These are phyloP conservation scores for Acacia pycnantha DNA, from an alignment of 331 rosid genomes.

Conservation along the genomic window DNA sequence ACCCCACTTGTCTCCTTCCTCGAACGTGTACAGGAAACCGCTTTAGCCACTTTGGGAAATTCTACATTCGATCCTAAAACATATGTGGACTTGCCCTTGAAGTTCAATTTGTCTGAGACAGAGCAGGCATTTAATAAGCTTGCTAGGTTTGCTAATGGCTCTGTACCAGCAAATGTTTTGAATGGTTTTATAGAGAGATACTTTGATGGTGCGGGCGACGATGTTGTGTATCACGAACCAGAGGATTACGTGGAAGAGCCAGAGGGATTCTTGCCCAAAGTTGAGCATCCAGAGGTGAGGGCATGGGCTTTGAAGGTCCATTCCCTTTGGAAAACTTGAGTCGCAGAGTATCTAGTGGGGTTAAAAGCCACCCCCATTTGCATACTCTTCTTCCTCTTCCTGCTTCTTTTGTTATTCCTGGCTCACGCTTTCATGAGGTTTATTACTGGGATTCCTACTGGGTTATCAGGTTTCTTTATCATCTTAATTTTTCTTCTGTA, in stretches of 20 bases:
- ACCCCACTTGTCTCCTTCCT: constrained; percentile 61
- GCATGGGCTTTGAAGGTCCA: constrained; percentile 66
- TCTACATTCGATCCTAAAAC: constrained; percentile 51
- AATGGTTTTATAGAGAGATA: constrained; percentile 25
- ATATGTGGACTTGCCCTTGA: constrained; percentile 60
- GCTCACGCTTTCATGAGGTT: constrained; percentile 63
- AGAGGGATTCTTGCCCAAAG: constrained; percentile 51
- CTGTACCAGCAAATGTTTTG: constrained; percentile 33
- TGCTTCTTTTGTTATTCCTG: constrained; percentile 45
- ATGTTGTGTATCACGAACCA: constrained; percentile 43
- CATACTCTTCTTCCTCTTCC: constrained; percentile 67
- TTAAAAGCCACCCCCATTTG: constrained; percentile 37
- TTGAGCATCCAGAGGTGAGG: constrained; percentile 49
- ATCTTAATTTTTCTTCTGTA: not conserved
- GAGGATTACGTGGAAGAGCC: constrained; percentile 53
- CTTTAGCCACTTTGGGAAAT: constrained; percentile 40
- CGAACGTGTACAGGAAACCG: constrained; percentile 56
- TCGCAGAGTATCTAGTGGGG: constrained; percentile 42
- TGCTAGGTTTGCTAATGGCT: constrained; percentile 34
- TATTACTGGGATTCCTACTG: constrained; percentile 84
- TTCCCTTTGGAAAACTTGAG: constrained; percentile 63
- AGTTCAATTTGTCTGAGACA: constrained; percentile 38
- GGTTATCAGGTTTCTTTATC: constrained; percentile 47
- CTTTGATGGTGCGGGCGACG: constrained; percentile 49
- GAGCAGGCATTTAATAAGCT: constrained; percentile 39